Conservation (phyloP, 78 protist species). For the slime mould (Dictyostelium discoideum) region DNA sequence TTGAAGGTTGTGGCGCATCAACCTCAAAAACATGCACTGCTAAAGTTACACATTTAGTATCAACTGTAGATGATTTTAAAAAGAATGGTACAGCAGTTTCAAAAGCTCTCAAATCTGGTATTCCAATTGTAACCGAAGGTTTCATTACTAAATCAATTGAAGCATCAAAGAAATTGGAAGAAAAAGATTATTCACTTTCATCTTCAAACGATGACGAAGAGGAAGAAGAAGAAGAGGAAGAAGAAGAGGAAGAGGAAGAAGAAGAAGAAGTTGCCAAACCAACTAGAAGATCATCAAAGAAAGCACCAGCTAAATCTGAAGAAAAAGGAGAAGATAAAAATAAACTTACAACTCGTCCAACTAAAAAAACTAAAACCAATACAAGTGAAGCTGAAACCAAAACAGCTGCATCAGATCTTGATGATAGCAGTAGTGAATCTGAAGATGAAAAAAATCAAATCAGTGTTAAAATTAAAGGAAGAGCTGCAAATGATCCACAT, state of each 20-base stretch:
- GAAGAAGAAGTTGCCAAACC: slow-evolving; percentile 12
- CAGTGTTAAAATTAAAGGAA: slow-evolving; percentile 52
- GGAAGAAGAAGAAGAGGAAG: slow-evolving; percentile 73
- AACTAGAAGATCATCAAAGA: neutral
- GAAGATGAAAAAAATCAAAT: neutral
- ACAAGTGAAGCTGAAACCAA: neutral
- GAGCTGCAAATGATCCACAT: slow-evolving; percentile 81
- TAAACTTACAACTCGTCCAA: neutral
- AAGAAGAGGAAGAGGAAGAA: slow-evolving; percentile 48
- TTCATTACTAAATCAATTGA: slow-evolving; percentile 50
- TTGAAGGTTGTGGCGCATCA: neutral
- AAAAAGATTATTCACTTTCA: slow-evolving; percentile 13
- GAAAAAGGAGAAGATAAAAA: neutral
- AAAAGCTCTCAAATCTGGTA: slow-evolving; percentile 19
- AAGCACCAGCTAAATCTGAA: neutral
- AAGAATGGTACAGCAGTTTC: neutral
- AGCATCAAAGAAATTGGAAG: slow-evolving; percentile 10
- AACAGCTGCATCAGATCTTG: neutral
- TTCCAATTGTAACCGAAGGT: slow-evolving; percentile 58
- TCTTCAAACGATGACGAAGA: neutral
- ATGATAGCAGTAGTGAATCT: neutral
- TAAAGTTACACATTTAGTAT: slow-evolving; percentile 53
- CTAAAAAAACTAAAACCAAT: slow-evolving; percentile 10
- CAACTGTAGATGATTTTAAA: slow-evolving; percentile 46
- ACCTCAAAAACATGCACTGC: neutral